A percentile compares a stretch with the other conserved stretches of the same genome.
phyloP scores from a whole-genome alignment of 139 green algal genomes.

The Closterium sp. region DNA sequence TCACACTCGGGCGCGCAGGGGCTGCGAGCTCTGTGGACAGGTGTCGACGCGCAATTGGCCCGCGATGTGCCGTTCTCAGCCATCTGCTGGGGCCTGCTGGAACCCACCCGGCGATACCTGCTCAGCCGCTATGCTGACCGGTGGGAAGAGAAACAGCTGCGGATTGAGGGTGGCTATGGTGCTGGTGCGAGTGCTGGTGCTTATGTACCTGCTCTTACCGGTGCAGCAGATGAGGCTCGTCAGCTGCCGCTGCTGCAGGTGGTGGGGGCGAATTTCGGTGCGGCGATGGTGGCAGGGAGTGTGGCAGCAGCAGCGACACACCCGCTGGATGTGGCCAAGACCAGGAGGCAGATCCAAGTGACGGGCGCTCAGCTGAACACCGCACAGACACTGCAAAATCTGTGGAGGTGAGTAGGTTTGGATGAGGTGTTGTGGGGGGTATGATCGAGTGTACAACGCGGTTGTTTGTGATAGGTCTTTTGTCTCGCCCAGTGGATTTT shows the following conservation, averaged over 20 bases:
- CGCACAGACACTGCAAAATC: background rate
- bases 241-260: background rate
- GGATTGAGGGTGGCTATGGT: background rate
- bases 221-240: no score
- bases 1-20: background rate
- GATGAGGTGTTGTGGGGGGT: no score
- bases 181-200: background rate
- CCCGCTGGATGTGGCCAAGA: constrained; percentile 46
- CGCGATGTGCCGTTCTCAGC: constrained; percentile 92
- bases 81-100: constrained; percentile 88
- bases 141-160: background rate
- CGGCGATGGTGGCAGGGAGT: constrained; percentile 29
- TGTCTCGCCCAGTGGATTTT: background rate
- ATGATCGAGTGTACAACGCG: no score
- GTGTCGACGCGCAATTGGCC: constrained; percentile 74
- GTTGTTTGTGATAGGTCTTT: no score
- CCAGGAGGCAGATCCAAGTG: constrained; percentile 45
- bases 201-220: background rate
- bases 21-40: constrained; percentile 66
- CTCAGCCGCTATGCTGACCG: background rate
- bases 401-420: background rate
- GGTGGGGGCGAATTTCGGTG: constrained; percentile 40
- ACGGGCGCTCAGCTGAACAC: background rate
- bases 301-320: constrained; percentile 24
- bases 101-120: constrained; percentile 58